Evolutionary conservation across 805 yeast species (phyloP).

Genomic region (Wickerhamiella sergipiensis): DNA sequence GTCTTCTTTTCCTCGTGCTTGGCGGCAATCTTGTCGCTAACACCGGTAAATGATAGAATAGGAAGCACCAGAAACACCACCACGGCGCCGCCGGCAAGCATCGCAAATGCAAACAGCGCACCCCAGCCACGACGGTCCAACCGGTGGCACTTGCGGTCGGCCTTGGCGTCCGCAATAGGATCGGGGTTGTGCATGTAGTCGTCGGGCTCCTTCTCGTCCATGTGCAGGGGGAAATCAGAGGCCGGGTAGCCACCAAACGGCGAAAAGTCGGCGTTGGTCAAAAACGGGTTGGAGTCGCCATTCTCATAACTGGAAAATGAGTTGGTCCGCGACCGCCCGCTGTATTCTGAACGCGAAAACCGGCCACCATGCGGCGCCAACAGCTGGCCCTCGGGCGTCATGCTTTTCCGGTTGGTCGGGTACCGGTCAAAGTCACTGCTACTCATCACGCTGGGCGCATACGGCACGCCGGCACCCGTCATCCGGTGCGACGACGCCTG

Average conservation of each 20-base stretch:
- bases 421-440: constrained; percentile 25
- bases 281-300: constrained; percentile 17
- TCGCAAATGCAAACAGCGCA: constrained; percentile 29
- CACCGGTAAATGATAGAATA: constrained; percentile 60
- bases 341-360: constrained; percentile 5
- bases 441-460: constrained; percentile 10
- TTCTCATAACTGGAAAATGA: not conserved
- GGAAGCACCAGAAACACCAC: constrained; percentile 71
- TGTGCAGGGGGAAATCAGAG: constrained; percentile 71
- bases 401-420: constrained; percentile 20
- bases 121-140: constrained; percentile 27
- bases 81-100: constrained; percentile 45
- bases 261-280: constrained; percentile 27
- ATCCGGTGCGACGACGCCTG: not conserved
- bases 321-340: constrained; percentile 5
- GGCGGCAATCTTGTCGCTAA: constrained; percentile 14
- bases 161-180: constrained; percentile 80
- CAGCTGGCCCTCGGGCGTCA: constrained; percentile 1
- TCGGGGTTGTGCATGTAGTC: constrained; percentile 94
- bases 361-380: not conserved
- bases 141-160: constrained; percentile 34
- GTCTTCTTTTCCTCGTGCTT: constrained; percentile 19
- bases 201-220: constrained; percentile 90
- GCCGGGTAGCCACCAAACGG: constrained; percentile 98
- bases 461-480: not conserved